These are phyloP conservation scores for Bauhinia variegata DNA, from an alignment of 306 rosid species.

Conservation along the genomic window DNA sequence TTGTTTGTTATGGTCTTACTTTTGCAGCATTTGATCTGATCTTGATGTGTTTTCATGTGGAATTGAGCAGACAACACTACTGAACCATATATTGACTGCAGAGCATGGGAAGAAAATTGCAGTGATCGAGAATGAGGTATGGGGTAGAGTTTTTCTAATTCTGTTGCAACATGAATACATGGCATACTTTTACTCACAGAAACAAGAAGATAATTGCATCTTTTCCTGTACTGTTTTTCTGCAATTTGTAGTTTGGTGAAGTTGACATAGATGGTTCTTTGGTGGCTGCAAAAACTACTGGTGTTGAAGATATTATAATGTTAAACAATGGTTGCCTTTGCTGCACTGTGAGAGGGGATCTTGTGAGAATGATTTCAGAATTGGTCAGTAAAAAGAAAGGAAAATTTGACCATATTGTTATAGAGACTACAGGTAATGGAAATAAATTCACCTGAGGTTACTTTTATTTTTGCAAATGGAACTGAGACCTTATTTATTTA, in stretches of 20 bases:
- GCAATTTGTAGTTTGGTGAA: slow-evolving; percentile 74
- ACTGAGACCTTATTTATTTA: not conserved
- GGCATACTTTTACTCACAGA: not conserved
- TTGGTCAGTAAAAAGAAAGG: slow-evolving; percentile 81
- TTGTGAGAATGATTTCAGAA: slow-evolving; percentile 86
- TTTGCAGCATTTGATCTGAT: not conserved
- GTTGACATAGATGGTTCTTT: slow-evolving; percentile 93
- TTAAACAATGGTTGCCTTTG: slow-evolving; percentile 93
- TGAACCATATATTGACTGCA: slow-evolving; percentile 87
- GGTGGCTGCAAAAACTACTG: slow-evolving; percentile 81
- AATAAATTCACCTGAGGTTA: not conserved
- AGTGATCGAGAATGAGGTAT: slow-evolving; percentile 89
- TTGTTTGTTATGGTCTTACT: not conserved
- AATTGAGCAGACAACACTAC: slow-evolving; percentile 77
- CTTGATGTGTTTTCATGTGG: slow-evolving; percentile 28
- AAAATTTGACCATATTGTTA: slow-evolving; percentile 86
- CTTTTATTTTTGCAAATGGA: not conserved
- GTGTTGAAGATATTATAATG: slow-evolving; percentile 94
- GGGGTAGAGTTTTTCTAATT: not conserved
- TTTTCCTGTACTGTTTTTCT: slow-evolving; percentile 23
- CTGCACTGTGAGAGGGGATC: slow-evolving; percentile 98
- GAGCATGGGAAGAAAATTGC: slow-evolving; percentile 95
- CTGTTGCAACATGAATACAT: not conserved
- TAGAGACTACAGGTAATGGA: slow-evolving; percentile 80
- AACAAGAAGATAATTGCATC: slow-evolving; percentile 1